These are phyloP conservation scores for Lachancea thermotolerans DNA, from an alignment of 805 yeast species.

Conservation along the genomic window DNA sequence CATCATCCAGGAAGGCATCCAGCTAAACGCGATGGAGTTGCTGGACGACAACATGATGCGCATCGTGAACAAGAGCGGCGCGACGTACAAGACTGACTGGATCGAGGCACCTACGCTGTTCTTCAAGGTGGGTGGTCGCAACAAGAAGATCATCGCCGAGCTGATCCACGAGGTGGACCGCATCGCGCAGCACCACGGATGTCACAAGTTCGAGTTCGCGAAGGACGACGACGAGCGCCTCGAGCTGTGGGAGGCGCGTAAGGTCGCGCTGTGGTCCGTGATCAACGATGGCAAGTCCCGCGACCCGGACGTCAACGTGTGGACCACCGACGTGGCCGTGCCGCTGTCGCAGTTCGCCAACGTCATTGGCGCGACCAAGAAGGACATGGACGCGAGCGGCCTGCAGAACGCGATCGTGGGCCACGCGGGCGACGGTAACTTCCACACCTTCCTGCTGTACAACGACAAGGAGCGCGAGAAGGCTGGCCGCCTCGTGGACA, in stretches of 20 bases:
- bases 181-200: conserved; percentile 50
- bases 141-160: conserved; percentile 37
- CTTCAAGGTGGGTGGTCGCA: conserved; percentile 56
- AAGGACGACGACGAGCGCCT: conserved; percentile 52
- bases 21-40: conserved; percentile 68
- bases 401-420: conserved; percentile 58
- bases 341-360: conserved; percentile 63
- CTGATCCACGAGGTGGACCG: conserved; percentile 39
- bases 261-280: conserved; percentile 59
- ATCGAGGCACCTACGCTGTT: conserved; percentile 54
- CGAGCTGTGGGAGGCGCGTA: conserved; percentile 72
- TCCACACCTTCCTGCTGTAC: conserved; percentile 62
- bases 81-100: conserved; percentile 45
- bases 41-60: conserved; percentile 68
- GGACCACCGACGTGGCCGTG: conserved; percentile 82
- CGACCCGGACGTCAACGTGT: conserved; percentile 44
- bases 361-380: conserved; percentile 56
- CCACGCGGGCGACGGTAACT: conserved; percentile 81
- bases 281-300: conserved; percentile 55
- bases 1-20: conserved; percentile 54
- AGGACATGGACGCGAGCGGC: conserved; percentile 48
- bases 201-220: conserved; percentile 57
- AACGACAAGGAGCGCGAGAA: conserved; percentile 41
- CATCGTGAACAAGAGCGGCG: conserved; percentile 52
- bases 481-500: conserved; percentile 45